These are phyloP conservation scores for Podospora pseudocomata DNA, from an alignment of 495 filamentous ascomycete genomes.

Conservation along the genomic window DNA sequence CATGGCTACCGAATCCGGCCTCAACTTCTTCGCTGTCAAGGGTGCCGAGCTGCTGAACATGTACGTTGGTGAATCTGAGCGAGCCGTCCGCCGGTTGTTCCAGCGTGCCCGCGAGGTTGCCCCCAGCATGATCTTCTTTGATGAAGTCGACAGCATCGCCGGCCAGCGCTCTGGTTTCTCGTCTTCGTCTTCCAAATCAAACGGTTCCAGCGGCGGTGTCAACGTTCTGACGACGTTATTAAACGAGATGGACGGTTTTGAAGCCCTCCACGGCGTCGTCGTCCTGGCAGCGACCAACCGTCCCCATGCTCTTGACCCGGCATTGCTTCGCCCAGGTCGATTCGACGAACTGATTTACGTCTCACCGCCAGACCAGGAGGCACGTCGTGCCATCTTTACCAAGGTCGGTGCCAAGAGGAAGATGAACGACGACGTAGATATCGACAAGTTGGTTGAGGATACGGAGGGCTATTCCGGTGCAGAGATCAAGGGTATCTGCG, in stretches of 20 bases:
- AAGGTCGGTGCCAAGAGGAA: conserved; percentile 59
- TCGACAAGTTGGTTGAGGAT: conserved; percentile 59
- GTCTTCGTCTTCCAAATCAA: conserved; percentile 14
- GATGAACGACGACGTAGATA: conserved; percentile 59
- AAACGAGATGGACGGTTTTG: conserved; percentile 96
- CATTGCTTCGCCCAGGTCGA: conserved; percentile 81
- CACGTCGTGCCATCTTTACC: conserved; percentile 68
- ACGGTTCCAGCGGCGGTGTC: conserved; percentile 49
- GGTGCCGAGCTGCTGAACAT: conserved; percentile 94
- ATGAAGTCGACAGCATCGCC: conserved; percentile 95
- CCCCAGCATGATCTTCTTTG: conserved; percentile 96
- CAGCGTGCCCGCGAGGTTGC: conserved; percentile 78
- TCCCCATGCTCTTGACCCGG: conserved; percentile 81
- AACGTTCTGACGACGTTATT: conserved; percentile 89
- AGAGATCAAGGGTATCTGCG: conserved; percentile 78
- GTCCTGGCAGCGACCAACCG: conserved; percentile 95
- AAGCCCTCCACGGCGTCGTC: conserved; percentile 75
- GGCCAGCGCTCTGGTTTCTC: conserved; percentile 56
- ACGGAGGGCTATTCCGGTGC: conserved; percentile 86
- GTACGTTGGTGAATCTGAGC: conserved; percentile 97
- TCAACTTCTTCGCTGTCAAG: conserved; percentile 95
- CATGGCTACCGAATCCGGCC: conserved; percentile 82
- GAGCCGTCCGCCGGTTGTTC: conserved; percentile 83
- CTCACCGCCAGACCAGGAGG: conserved; percentile 71
- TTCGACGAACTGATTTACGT: conserved; percentile 91